A percentile compares a stretch with the other conserved stretches of the same genome.
phyloP scores from a whole-genome alignment of 2,329 filamentous ascomycete genomes.

The Pseudocercospora vitis region DNA sequence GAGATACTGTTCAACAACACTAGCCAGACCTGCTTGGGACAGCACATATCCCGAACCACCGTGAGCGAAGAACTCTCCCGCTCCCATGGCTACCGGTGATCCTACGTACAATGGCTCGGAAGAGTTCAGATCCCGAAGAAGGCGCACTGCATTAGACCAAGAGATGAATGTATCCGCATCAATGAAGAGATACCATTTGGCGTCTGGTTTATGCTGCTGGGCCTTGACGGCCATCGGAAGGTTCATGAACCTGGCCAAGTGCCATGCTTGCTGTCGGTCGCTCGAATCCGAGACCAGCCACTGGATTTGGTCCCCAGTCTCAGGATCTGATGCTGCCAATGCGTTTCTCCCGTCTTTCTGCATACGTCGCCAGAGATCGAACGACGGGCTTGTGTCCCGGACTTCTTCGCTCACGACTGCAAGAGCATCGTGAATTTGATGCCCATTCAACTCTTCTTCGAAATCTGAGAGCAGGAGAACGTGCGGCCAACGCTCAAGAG shows the following conservation, averaged over 20 bases:
- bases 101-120: conserved; percentile 50
- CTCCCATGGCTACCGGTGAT: conserved; percentile 50
- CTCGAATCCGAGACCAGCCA: conserved; percentile 16
- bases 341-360: conserved; percentile 26
- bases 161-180: conserved; percentile 53
- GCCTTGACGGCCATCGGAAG: conserved; percentile 43
- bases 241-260: conserved; percentile 53
- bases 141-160: conserved; percentile 44
- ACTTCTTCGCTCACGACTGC: conserved; percentile 26
- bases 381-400: conserved; percentile 17
- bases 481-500: conserved; percentile 52
- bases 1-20: conserved; percentile 34
- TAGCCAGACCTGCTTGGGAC: conserved; percentile 23
- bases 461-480: conserved; percentile 53
- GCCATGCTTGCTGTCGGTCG: conserved; percentile 31
- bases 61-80: conserved; percentile 21
- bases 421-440: conserved; percentile 32
- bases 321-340: conserved; percentile 21
- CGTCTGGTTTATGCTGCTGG: conserved; percentile 41
- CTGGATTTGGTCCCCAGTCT: conserved; percentile 25
- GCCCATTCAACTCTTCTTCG: conserved; percentile 44
- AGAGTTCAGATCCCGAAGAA: conserved; percentile 48
- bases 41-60: conserved; percentile 29
- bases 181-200: conserved; percentile 54
- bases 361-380: conserved; percentile 27